Evolutionary conservation across 352 stramenopile genomes (phyloP), one percentile per base, ranked within the genome.

Genomic region (Thraustochytrium sp.): DNA sequence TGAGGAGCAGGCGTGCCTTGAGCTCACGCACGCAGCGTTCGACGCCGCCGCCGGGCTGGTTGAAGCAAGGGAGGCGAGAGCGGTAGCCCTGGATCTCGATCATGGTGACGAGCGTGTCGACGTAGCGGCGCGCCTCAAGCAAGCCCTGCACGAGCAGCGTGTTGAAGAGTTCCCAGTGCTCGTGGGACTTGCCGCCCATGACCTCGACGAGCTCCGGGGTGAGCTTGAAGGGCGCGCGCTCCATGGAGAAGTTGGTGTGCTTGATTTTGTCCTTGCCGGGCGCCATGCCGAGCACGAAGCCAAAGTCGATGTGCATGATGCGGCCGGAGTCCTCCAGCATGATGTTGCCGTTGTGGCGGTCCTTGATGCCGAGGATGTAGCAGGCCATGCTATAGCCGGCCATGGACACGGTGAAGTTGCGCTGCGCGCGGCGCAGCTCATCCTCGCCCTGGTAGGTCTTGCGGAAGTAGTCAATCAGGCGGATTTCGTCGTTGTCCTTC

Each of bases 251-350:
- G 46, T 94, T 92, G 42, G 93, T 64, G 49, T 80, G 68, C 68
- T 36, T 36, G n/a, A 80, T 38, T 31, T 80, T 80, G 65, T 77
- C 68, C 51, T 80, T 94, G 40, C 97, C 94, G 38, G 96, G 95
- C 29, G 92, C 93, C 74, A 97, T 96, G 31, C 94, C 95, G 3
- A 98, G 89, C 51, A 98, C 91, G 84, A 97, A 98, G 3, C 96
- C 96, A 87, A 98, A 98, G 88, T 98, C 96, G 75, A 98, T 98
- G 89, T 98, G 96, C 48, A 97, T 91, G 37, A 98, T 82, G 75
- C 96, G 90, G 0, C 94, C 94, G 59, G 40, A 89, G 85, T 98
- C 93, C 40, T 98, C 88, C 65, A 98, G 86, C 68, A 80, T 80
- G 74, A 98, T 97, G 75, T 98, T 98, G 21, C 94, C 96, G 85